Conservation (phyloP, 2,329 filamentous ascomycete genomes). For the Penicillium sp. region DNA sequence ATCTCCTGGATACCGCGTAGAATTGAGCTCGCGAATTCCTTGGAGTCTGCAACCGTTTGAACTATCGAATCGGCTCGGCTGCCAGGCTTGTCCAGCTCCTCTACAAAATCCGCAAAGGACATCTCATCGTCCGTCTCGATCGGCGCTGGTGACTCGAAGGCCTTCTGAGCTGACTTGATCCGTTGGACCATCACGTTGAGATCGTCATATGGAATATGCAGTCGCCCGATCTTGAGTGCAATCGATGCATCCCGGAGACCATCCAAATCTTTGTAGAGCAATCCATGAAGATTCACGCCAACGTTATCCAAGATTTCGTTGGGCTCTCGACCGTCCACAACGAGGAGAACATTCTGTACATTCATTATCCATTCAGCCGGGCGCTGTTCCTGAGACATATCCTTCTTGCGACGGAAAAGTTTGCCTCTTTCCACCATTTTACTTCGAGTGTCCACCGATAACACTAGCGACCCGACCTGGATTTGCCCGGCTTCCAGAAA, state of each 20-base stretch:
- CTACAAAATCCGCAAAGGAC: constrained; percentile 71
- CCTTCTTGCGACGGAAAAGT: constrained; percentile 79
- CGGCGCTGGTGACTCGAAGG: constrained; percentile 38
- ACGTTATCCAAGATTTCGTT: constrained; percentile 87
- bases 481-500: constrained; percentile 81
- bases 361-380: constrained; percentile 95
- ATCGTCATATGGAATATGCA: constrained; percentile 91
- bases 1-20: constrained; percentile 93
- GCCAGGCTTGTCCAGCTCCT: constrained; percentile 72
- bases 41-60: constrained; percentile 85
- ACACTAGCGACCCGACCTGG: constrained; percentile 79
- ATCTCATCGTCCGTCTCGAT: constrained; percentile 60
- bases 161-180: constrained; percentile 41
- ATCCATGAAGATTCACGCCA: constrained; percentile 86
- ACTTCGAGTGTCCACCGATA: constrained; percentile 86
- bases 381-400: constrained; percentile 64
- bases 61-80: constrained; percentile 70
- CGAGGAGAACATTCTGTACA: constrained; percentile 84
- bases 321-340: constrained; percentile 79
- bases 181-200: constrained; percentile 56
- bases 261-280: constrained; percentile 81
- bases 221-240: constrained; percentile 83
- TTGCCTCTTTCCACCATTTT: constrained; percentile 90
- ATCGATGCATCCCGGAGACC: constrained; percentile 89
- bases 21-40: constrained; percentile 87